Percentiles rank a stretch among this genome's conserved stretches.
Conservation (phyloP, 2,329 filamentous ascomycete species). For the Penicillium sp. region DNA sequence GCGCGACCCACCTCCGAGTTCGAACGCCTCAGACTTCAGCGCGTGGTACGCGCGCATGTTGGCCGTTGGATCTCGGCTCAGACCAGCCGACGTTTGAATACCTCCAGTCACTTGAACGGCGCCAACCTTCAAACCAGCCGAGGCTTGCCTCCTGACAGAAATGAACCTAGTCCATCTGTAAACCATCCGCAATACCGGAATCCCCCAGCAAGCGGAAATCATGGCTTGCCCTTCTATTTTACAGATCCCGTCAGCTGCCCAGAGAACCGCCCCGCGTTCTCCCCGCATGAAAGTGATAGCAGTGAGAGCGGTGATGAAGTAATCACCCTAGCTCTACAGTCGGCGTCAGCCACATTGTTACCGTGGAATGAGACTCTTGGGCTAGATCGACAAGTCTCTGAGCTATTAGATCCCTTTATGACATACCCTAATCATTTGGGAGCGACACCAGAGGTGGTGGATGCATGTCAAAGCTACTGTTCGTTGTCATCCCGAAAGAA, state of each 20-base stretch:
- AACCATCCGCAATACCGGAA: neutral
- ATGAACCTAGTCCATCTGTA: neutral
- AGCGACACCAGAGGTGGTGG: slow-evolving; percentile 20
- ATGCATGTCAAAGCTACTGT: slow-evolving; percentile 30
- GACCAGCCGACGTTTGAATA: slow-evolving; percentile 29
- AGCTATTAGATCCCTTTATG: slow-evolving; percentile 29
- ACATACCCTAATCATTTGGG: slow-evolving; percentile 23
- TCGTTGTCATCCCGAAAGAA: slow-evolving; percentile 5
- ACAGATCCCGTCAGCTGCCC: neutral
- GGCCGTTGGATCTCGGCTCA: slow-evolving; percentile 39
- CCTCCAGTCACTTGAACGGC: neutral
- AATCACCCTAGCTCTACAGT: neutral
- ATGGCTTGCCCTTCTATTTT: neutral
- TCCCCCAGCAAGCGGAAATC: neutral
- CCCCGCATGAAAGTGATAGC: slow-evolving; percentile 15
- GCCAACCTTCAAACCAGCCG: neutral
- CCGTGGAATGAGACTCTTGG: slow-evolving; percentile 8
- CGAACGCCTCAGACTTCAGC: slow-evolving; percentile 29
- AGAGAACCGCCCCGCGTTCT: slow-evolving; percentile 6
- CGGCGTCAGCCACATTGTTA: neutral
- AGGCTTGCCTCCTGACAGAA: neutral
- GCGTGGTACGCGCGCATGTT: slow-evolving; percentile 35
- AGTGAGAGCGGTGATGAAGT: slow-evolving; percentile 18
- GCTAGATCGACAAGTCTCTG: slow-evolving; percentile 23
- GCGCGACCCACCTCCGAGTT: slow-evolving; percentile 31